These are phyloP conservation scores for Trichoderma koningiopsis DNA, from an alignment of 2,329 filamentous ascomycete genomes.

Conservation along the genomic window DNA sequence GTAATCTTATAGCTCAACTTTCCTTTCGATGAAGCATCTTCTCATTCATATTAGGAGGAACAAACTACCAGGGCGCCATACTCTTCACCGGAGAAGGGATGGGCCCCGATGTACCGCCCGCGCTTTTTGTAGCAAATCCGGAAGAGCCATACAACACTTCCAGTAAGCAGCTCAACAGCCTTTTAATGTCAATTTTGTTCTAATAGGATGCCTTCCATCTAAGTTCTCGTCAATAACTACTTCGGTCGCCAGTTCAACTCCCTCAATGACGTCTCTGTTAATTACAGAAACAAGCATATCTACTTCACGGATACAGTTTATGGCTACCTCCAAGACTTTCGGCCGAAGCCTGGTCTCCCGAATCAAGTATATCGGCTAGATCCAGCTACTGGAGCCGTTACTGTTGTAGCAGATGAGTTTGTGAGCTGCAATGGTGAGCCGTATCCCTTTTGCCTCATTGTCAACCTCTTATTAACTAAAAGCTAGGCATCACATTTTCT, in stretches of 20 bases:
- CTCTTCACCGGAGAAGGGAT: slow-evolving; percentile 55
- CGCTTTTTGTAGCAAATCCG: slow-evolving; percentile 35
- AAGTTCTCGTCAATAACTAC: slow-evolving; percentile 43
- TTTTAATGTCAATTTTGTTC: not conserved
- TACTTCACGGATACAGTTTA: slow-evolving; percentile 67
- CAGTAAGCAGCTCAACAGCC: not conserved
- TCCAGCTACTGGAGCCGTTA: slow-evolving; percentile 51
- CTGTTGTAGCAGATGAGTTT: slow-evolving; percentile 61
- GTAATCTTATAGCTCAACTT: slow-evolving; percentile 33
- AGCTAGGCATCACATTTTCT: slow-evolving; percentile 49
- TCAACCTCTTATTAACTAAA: slow-evolving; percentile 31
- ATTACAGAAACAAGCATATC: slow-evolving; percentile 57
- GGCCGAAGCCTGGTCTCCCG: slow-evolving; percentile 53
- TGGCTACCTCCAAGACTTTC: slow-evolving; percentile 60
- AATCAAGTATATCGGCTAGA: slow-evolving; percentile 63
- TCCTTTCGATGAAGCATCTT: too few relatives aligned
- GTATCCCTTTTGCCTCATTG: not conserved
- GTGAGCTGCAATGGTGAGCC: slow-evolving; percentile 29
- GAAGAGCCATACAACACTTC: slow-evolving; percentile 21
- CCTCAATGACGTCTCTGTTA: slow-evolving; percentile 53
- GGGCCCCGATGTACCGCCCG: slow-evolving; percentile 40
- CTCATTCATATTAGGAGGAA: slow-evolving; percentile 43
- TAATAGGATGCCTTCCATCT: not conserved
- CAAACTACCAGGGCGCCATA: slow-evolving; percentile 53
- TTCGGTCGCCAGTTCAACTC: slow-evolving; percentile 51